Base-by-base conservation (phyloP, 768 basidiomycete genomes). In the Lactarius tabidus region DNA sequence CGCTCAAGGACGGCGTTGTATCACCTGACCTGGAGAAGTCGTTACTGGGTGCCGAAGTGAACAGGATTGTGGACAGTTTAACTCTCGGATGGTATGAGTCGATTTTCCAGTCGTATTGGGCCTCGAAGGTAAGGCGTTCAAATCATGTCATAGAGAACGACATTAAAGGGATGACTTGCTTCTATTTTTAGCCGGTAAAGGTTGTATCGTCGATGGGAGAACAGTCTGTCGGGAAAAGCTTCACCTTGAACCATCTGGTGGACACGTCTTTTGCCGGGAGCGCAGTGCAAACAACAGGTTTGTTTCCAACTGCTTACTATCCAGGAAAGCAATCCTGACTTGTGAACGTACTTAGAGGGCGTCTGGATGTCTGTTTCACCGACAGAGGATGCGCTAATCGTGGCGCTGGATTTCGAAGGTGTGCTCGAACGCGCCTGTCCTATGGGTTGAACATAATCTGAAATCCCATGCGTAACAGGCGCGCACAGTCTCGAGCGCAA, bases 161-260 rank as follows among this genome's bases (percentile, higher is more conserved):
- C 55, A 23, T n/a, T 54, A 1, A 61, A 4, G 5, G 1, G n/a
- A n/a, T 41, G 33, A 3, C n/a, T 33, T 60, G 48, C 59, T 35
- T 14, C n/a, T 6, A 56, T 41, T n/a, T n/a, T 18, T 41, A 86
- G 83, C 85, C 84, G 1, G 85, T 87, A 18, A 81, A 79, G 68
- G 86, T 87, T 2, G 85, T 87, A 1, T 85, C 86, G 0, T 87
- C 86, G 0, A 86, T 87, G 85, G 85, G 85, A 3, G 85, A 86
- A 71, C 86, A 87, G 69, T 86, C 84, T 0, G 86, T 87, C 0
- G 86, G 85, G 0, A 86, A 86, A 69, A 83, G 81, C 57, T 87
- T 81, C 62, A 75, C 81, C 0, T 71, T 87, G 17, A 87, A 87
- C 59, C 86, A 87, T 67, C 75, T 88, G 6, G 80, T 78, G 1